Percentiles rank a stretch among this genome's conserved stretches.
phyloP scores from a whole-genome alignment of 2,329 filamentous ascomycete genomes.

The Colletotrichum tropicale region DNA sequence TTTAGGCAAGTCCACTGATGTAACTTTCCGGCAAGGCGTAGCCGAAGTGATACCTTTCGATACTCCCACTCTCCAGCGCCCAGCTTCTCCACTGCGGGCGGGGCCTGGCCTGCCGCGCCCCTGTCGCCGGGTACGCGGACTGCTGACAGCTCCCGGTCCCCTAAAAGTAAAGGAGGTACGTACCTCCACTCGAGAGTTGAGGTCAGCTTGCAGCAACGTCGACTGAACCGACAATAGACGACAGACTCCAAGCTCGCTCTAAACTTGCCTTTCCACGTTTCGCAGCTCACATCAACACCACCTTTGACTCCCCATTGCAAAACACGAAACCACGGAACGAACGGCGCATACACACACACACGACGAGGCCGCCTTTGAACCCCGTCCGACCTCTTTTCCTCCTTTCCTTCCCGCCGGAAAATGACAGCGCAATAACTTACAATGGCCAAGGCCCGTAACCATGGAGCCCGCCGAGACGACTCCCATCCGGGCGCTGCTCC shows the following conservation, averaged over 20 bases:
- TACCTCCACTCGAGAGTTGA: neutral
- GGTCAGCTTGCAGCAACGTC: slow-evolving; percentile 20
- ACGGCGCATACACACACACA: neutral
- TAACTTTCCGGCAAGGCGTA: neutral
- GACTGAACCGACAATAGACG: slow-evolving; percentile 8
- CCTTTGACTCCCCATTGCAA: neutral
- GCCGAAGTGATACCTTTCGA: neutral
- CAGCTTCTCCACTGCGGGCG: neutral
- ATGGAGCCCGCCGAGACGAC: slow-evolving; percentile 21
- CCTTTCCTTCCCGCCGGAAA: slow-evolving; percentile 1
- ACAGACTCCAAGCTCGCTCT: neutral
- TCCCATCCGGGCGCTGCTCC: slow-evolving; percentile 15
- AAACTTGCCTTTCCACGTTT: neutral
- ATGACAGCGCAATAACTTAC: slow-evolving; percentile 24
- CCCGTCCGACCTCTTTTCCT: neutral
- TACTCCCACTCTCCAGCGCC: neutral
- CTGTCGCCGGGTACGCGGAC: slow-evolving; percentile 4
- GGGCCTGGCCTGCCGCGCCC: neutral
- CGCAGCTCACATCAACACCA: neutral
- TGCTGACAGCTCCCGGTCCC: slow-evolving; percentile 15
- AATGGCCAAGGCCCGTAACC: slow-evolving; percentile 23
- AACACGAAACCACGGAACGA: neutral
- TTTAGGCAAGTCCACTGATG: neutral
- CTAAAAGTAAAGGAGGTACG: neutral
- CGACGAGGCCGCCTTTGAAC: neutral